Evolutionary conservation across 352 stramenopile genomes (phyloP).

Genomic region (Phytophthora pseudosyringae): DNA sequence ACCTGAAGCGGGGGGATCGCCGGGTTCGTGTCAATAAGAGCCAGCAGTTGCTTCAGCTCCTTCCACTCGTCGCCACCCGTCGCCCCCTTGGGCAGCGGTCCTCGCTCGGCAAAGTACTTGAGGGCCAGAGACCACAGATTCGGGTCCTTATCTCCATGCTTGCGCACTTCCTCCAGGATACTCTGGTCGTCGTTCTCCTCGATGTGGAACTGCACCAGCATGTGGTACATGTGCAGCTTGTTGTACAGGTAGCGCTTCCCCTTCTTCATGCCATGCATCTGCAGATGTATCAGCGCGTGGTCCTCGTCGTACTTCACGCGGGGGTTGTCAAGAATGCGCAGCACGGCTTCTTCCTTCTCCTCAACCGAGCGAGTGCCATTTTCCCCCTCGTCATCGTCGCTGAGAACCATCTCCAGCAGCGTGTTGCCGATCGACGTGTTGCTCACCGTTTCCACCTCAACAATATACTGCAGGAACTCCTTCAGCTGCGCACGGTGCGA

Average conservation of each 20-base stretch:
- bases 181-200: conserved; percentile 91
- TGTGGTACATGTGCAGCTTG: conserved; percentile 94
- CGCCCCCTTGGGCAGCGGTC: conserved; percentile 70
- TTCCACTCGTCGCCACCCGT: conserved; percentile 76
- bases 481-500: conserved; percentile 90
- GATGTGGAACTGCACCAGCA: conserved; percentile 95
- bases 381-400: conserved; percentile 58
- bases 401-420: conserved; percentile 89
- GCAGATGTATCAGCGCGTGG: conserved; percentile 93
- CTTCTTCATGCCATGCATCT: conserved; percentile 93
- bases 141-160: conserved; percentile 89
- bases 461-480: conserved; percentile 91
- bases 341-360: conserved; percentile 82
- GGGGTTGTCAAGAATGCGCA: conserved; percentile 91
- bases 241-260: conserved; percentile 95
- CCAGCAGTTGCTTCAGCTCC: conserved; percentile 80
- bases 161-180: conserved; percentile 90
- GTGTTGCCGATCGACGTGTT: conserved; percentile 92
- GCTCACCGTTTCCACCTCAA: conserved; percentile 87
- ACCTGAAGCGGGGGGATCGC: conserved; percentile 87
- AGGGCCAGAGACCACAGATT: conserved; percentile 92
- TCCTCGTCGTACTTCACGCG: conserved; percentile 92
- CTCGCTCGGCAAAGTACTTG: conserved; percentile 90
- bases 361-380: conserved; percentile 40
- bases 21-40: conserved; percentile 79